Conservation (phyloP, 2,329 filamentous ascomycete species). For the Epichloe hybrida region DNA sequence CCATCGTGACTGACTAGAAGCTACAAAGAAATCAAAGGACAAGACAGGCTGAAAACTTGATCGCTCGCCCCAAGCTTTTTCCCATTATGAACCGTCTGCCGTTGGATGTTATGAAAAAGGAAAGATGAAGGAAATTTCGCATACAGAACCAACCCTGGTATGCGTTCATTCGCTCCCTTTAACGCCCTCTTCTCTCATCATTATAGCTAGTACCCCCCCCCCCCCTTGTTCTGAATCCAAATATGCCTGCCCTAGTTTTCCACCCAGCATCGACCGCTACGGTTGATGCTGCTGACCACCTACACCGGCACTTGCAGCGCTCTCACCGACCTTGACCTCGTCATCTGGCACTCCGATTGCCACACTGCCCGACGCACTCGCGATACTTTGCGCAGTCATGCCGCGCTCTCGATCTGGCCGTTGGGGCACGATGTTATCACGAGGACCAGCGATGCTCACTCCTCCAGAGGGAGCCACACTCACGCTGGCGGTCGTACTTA, state of each 20-base stretch:
- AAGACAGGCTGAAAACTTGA: neutral
- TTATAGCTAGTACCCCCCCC: neutral
- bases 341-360: constrained; percentile 45
- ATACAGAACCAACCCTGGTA: neutral
- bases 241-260: neutral
- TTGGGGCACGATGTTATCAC: constrained; percentile 19
- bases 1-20: neutral
- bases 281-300: constrained; percentile 1
- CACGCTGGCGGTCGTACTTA: constrained; percentile 38
- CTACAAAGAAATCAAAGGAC: neutral
- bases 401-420: constrained; percentile 29
- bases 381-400: constrained; percentile 26
- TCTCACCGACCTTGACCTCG: constrained; percentile 47
- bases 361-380: constrained; percentile 31
- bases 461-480: constrained; percentile 25
- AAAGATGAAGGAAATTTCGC: neutral
- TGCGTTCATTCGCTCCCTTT: neutral
- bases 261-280: neutral
- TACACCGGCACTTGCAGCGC: constrained; percentile 36
- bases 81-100: neutral
- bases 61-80: neutral
- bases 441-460: constrained; percentile 31
- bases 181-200: neutral
- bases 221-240: neutral
- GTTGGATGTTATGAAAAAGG: neutral